Percentiles rank a stretch among this genome's conserved stretches.
Conservation (phyloP, 306 rosid genomes). For the Ziziphus jujuba region DNA sequence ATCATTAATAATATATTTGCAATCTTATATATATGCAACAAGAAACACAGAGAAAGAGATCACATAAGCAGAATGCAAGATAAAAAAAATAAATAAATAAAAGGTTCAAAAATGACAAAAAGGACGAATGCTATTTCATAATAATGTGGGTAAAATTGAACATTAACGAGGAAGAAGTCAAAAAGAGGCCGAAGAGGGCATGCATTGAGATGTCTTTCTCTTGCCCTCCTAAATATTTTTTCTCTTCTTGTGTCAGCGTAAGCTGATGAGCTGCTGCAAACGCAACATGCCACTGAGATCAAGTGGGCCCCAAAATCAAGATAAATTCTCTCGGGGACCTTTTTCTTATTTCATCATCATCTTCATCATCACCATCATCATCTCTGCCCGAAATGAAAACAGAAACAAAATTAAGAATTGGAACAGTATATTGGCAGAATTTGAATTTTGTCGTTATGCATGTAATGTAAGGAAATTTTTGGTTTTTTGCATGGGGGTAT, state of each 20-base stretch:
- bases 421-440: not conserved
- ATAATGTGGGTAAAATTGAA: not conserved
- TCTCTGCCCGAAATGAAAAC: constrained; percentile 21
- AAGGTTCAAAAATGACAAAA: not conserved
- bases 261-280: constrained; percentile 46
- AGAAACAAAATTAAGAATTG: not conserved
- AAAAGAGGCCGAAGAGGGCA: not conserved
- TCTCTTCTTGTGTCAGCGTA: constrained; percentile 31
- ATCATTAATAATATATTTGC: not conserved
- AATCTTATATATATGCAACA: not conserved
- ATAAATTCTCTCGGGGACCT: constrained; percentile 18
- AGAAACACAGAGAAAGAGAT: not conserved
- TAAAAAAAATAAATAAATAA: no score
- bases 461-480: not conserved
- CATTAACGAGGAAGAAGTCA: not conserved
- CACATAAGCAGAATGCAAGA: not conserved
- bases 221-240: not conserved
- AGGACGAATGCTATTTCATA: not conserved
- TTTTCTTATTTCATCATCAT: constrained; percentile 19
- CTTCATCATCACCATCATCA: constrained; percentile 15
- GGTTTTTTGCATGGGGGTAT: constrained; percentile 7
- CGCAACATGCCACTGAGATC: constrained; percentile 65
- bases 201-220: not conserved
- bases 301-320: constrained; percentile 37
- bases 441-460: not conserved